Evolutionary conservation across 2,329 filamentous ascomycete species (phyloP).

Genomic region (Fusarium solani-melongenae): DNA sequence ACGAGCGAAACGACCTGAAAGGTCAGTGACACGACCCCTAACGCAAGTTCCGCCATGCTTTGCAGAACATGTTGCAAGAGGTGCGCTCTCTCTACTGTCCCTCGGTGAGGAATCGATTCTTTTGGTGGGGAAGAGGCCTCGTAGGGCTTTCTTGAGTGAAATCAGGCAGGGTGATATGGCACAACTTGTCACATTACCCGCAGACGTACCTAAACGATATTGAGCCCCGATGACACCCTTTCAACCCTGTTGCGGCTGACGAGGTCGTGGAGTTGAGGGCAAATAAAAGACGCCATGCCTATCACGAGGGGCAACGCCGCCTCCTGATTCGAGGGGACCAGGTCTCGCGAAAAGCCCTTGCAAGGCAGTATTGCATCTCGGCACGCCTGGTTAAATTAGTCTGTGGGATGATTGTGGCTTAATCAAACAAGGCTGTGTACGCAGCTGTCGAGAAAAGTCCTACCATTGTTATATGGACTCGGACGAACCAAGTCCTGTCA

Average conservation of each 20-base stretch:
- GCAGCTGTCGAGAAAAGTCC: neutral
- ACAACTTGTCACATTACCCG: neutral
- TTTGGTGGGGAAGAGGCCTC: neutral
- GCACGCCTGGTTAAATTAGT: neutral
- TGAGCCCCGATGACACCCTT: neutral
- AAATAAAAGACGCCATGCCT: neutral
- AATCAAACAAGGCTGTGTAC: neutral
- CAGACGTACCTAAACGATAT: neutral
- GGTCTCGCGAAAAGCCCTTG: neutral
- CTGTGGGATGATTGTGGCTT: slow-evolving; percentile 4
- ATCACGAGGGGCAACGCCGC: slow-evolving; percentile 7
- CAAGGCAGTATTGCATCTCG: neutral
- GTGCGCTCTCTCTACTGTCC: neutral
- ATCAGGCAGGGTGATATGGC: neutral
- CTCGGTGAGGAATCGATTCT: neutral
- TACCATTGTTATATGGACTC: neutral
- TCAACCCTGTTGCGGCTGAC: neutral
- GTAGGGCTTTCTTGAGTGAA: neutral
- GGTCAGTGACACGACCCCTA: slow-evolving; percentile 7
- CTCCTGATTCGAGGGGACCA: slow-evolving; percentile 16
- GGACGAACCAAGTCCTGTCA: neutral
- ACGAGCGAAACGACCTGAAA: slow-evolving; percentile 12
- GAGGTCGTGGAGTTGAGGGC: neutral
- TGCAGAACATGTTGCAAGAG: slow-evolving; percentile 2
- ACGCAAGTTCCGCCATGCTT: slow-evolving; percentile 4